phyloP scores from a whole-genome alignment of 345 rosid species.

The Corchorus olitorius region DNA sequence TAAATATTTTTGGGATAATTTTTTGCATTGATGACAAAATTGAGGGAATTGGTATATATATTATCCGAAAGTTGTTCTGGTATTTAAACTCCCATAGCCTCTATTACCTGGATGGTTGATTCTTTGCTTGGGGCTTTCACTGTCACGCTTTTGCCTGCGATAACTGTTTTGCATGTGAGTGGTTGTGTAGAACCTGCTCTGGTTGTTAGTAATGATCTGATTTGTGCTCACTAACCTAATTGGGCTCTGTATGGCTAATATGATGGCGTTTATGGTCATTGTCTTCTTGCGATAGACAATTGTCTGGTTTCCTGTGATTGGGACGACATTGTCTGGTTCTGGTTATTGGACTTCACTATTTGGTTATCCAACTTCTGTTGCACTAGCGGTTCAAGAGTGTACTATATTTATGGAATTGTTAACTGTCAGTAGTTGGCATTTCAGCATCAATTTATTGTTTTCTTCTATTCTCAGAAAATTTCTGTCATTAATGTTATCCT shows the following conservation, averaged over 20 bases:
- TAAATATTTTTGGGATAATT: no score
- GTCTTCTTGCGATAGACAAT: neutral
- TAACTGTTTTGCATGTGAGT: neutral
- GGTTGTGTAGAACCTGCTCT: neutral
- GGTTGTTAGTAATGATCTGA: neutral
- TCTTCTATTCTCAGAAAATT: neutral
- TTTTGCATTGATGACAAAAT: no score
- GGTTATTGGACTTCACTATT: neutral
- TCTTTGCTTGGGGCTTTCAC: neutral
- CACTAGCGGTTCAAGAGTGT: neutral
- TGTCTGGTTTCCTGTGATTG: neutral
- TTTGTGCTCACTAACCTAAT: neutral
- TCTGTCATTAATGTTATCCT: neutral
- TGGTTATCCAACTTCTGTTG: neutral
- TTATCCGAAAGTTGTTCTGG: neutral
- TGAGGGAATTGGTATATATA: no score
- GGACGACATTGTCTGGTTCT: neutral
- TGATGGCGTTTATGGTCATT: neutral
- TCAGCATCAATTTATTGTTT: neutral
- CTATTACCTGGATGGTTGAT: neutral
- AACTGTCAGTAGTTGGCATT: constrained; percentile 2
- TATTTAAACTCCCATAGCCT: neutral
- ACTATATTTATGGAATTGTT: constrained; percentile 3
- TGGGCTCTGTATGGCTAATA: neutral
- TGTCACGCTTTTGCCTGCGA: neutral